A percentile compares a stretch with the other conserved stretches of the same genome.
Evolutionary conservation across 2,329 filamentous ascomycete species (phyloP).

Genomic region (Talaromyces sp.): DNA sequence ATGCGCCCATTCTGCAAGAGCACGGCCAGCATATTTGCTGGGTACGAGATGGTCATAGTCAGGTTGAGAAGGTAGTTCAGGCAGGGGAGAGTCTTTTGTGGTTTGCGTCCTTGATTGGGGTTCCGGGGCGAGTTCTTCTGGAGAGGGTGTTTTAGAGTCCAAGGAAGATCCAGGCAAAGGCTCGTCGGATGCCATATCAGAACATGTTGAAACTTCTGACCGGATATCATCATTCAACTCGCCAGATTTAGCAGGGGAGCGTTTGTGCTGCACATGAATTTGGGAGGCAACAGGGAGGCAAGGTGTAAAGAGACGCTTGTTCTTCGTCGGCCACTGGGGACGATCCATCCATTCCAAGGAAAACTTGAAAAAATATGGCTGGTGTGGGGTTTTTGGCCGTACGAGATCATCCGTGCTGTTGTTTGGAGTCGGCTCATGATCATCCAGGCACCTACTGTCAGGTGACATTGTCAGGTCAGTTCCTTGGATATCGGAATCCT

Average conservation of each 20-base stretch:
- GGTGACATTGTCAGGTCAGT: conserved; percentile 29
- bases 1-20: conserved; percentile 66
- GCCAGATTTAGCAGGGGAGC: conserved; percentile 26
- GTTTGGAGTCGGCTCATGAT: conserved; percentile 25
- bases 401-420: conserved; percentile 27
- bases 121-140: conserved; percentile 7
- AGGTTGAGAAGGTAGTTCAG: conserved; percentile 24
- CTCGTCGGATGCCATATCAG: neutral
- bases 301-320: conserved; percentile 59
- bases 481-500: conserved; percentile 36
- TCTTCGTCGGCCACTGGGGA: conserved; percentile 51
- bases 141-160: neutral
- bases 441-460: conserved; percentile 32
- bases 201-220: conserved; percentile 16
- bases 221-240: conserved; percentile 27
- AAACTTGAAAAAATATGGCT: conserved; percentile 66
- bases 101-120: conserved; percentile 16
- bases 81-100: conserved; percentile 21
- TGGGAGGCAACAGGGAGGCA: conserved; percentile 61
- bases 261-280: conserved; percentile 50
- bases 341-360: conserved; percentile 67
- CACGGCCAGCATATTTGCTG: conserved; percentile 64
- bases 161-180: neutral
- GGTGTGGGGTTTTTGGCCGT: conserved; percentile 50
- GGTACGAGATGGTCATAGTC: conserved; percentile 36